phyloP scores from a whole-genome alignment of 495 filamentous ascomycete genomes.

The Wilcoxina mikolae region DNA sequence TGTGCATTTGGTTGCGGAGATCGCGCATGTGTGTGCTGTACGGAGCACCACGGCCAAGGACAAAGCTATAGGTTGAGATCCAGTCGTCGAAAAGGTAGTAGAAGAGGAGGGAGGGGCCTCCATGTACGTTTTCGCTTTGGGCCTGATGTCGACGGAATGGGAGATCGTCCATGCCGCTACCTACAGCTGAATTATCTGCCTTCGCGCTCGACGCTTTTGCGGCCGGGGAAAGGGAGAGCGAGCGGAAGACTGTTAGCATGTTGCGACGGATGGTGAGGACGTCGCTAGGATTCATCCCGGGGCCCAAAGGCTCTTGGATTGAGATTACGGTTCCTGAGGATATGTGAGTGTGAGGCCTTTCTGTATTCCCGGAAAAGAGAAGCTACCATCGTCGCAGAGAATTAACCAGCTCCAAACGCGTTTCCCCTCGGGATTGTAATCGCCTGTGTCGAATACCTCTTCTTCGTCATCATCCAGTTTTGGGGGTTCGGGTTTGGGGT shows the following conservation, averaged over 20 bases:
- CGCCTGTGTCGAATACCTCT: conserved; percentile 22
- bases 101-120: conserved; percentile 55
- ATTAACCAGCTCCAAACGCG: conserved; percentile 67
- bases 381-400: conserved; percentile 60
- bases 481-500: conserved; percentile 2
- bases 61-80: conserved; percentile 51
- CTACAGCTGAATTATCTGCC: conserved; percentile 7
- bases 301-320: conserved; percentile 56
- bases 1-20: conserved; percentile 45
- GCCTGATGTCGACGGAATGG: conserved; percentile 26
- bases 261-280: conserved; percentile 53
- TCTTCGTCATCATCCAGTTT: conserved; percentile 15
- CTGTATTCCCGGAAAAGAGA: background rate
- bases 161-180: conserved; percentile 24
- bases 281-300: conserved; percentile 27
- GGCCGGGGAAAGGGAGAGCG: conserved; percentile 40
- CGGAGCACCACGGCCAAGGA: conserved; percentile 45
- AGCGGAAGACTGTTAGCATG: conserved; percentile 52
- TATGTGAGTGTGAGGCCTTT: conserved; percentile 15
- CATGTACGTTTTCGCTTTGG: conserved; percentile 21
- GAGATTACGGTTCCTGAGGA: conserved; percentile 54
- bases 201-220: conserved; percentile 11
- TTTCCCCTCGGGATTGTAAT: conserved; percentile 44
- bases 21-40: conserved; percentile 44
- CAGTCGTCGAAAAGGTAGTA: conserved; percentile 86